Evolutionary conservation across 805 yeast species (phyloP).

Genomic region (Cyberlindnera mrakii): DNA sequence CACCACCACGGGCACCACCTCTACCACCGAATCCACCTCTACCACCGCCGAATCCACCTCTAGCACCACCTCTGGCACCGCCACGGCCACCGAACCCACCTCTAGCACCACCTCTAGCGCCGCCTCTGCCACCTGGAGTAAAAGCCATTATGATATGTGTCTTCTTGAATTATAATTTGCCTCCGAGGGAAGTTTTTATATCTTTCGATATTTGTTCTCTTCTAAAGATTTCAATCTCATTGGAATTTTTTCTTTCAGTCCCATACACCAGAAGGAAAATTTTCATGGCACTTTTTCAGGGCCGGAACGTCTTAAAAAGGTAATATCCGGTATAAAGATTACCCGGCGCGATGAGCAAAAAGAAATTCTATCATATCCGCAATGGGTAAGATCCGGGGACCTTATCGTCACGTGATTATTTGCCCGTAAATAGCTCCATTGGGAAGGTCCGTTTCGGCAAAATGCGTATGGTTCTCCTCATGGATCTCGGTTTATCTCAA

Average conservation of each 20-base stretch:
- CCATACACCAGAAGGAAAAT: too few species aligned
- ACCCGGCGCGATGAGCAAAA: slow-evolving; percentile 16
- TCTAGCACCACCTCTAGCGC: slow-evolving; percentile 43
- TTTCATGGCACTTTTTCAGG: background rate
- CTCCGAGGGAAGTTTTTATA: background rate
- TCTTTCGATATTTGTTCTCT: background rate
- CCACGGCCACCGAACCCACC: slow-evolving; percentile 54
- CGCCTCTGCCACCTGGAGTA: slow-evolving; percentile 65
- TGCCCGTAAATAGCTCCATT: background rate
- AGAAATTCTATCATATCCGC: background rate
- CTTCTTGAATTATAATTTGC: slow-evolving; percentile 1
- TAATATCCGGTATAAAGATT: background rate
- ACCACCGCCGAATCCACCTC: slow-evolving; percentile 30
- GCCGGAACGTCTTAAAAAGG: background rate
- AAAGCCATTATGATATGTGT: slow-evolving; percentile 56
- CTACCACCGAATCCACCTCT: slow-evolving; percentile 45
- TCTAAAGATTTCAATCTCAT: too few species aligned
- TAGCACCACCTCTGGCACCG: slow-evolving; percentile 33
- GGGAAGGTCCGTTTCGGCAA: background rate
- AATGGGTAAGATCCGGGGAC: background rate
- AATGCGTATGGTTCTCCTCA: background rate
- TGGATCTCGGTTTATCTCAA: too few species aligned
- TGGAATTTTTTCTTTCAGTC: too few species aligned
- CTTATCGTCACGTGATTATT: background rate
- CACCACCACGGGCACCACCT: slow-evolving; percentile 42